Evolutionary conservation across 129 eudicot genomes (phyloP), one percentile per base, ranked within the genome.

Genomic region (Daucus carota): DNA sequence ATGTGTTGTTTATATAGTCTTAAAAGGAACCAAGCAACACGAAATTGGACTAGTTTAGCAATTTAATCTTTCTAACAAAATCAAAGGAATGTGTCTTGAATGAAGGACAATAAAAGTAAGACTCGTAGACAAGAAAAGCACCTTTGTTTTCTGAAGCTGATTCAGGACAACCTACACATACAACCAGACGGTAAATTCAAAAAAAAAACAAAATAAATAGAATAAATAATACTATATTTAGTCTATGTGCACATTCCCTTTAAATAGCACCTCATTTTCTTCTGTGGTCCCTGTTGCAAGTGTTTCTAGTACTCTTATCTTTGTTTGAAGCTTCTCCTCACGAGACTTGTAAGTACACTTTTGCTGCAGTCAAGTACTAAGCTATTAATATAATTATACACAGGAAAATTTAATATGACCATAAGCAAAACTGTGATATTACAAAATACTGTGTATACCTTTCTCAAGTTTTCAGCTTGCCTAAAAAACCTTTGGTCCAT

Each of bases 71-170:
- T 26, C 28, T 32, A 28, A 26, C 22, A 48, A 54, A 75, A 57
- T 60, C 59, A 76, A 65, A 17, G 62, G 42, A 26, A 41, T 24
- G 6, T 16, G 52, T 29, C 17, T 28, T 13, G 29, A n/a, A 67
- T 26, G 7, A 60, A 14, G 16, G 54, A 15, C 40, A 75, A 31
- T 32, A 44, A 11, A 12, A 70, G 48, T 46, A 13, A 36, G 16
- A 69, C 54, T 74, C 54, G 62, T 71, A 45, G 41, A 74, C 43
- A 70, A 76, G 59, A 80, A 74, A 74, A 11, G 72, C 74, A 92
- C 96, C 98, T 93, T 90, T 46, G 89, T 83, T 80, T 77, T 89
- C 73, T 83, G 92, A 82, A 93, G 96, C 84, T 87, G 91, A 48
- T 81, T 88, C 84, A 78, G 75, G 54, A 87, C 80, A 76, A 87